Percentiles rank a stretch among this genome's conserved stretches.
Conservation (phyloP, 306 rosid genomes). For the Rosa lucieae region DNA sequence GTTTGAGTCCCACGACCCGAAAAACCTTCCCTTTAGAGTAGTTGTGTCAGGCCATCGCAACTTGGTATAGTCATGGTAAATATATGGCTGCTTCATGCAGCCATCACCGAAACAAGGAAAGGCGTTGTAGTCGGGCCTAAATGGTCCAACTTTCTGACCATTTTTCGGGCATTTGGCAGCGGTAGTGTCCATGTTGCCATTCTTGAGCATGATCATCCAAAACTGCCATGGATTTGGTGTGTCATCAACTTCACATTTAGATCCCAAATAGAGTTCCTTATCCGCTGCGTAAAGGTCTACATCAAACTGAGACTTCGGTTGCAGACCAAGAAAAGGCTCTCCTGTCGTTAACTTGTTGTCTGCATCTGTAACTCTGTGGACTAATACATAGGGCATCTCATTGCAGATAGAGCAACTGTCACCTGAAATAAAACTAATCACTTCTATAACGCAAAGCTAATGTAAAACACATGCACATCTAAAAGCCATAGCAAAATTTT, state of each 20-base stretch:
- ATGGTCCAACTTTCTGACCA: slow-evolving; percentile 41
- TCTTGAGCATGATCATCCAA: slow-evolving; percentile 72
- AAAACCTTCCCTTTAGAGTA: slow-evolving; percentile 44
- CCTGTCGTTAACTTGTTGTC: slow-evolving; percentile 48
- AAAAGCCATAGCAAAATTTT: background rate
- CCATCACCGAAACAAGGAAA: slow-evolving; percentile 62
- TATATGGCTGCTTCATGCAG: slow-evolving; percentile 60
- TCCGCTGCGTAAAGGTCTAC: slow-evolving; percentile 34
- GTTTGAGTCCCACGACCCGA: slow-evolving; percentile 54
- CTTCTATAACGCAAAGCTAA: background rate
- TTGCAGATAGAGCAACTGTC: slow-evolving; percentile 35
- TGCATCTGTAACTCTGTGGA: slow-evolving; percentile 48
- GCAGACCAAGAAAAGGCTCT: slow-evolving; percentile 36
- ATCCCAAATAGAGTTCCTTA: slow-evolving; percentile 51
- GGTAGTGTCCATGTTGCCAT: slow-evolving; percentile 54
- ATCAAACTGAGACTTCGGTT: slow-evolving; percentile 21
- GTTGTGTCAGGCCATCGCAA: slow-evolving; percentile 29
- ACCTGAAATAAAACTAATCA: slow-evolving; percentile 18
- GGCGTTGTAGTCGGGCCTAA: slow-evolving; percentile 18
- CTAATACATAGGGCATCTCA: slow-evolving; percentile 28
- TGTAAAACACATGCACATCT: background rate
- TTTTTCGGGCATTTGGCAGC: slow-evolving; percentile 50
- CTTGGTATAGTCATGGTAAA: slow-evolving; percentile 48
- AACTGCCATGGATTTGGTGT: slow-evolving; percentile 55
- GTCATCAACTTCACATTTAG: slow-evolving; percentile 48